Evolutionary conservation across 805 yeast genomes (phyloP).

Genomic region (Ogataea saltuana): DNA sequence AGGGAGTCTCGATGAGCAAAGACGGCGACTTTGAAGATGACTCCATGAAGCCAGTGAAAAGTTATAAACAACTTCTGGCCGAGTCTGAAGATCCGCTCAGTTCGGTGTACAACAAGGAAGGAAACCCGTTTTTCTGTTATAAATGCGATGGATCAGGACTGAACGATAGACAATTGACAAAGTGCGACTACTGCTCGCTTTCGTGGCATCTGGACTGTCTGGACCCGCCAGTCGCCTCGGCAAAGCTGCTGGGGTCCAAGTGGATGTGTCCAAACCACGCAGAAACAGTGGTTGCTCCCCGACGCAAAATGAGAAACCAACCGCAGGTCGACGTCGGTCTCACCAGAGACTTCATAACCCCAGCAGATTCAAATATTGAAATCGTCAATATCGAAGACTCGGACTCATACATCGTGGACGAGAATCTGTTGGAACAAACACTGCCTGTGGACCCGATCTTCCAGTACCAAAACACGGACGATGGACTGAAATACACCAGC

Average conservation of each 20-base stretch:
- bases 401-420: conserved; percentile 20
- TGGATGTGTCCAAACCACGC: conserved; percentile 94
- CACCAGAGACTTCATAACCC: conserved; percentile 45
- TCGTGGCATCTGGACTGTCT: conserved; percentile 92
- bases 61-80: conserved; percentile 44
- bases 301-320: conserved; percentile 54
- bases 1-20: conserved; percentile 65
- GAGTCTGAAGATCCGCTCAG: conserved; percentile 57
- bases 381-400: conserved; percentile 44
- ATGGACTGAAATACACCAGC: conserved; percentile 34
- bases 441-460: conserved; percentile 40
- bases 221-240: conserved; percentile 68
- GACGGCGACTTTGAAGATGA: conserved; percentile 74
- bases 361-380: conserved; percentile 54
- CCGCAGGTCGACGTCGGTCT: conserved; percentile 55
- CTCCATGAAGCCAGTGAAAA: conserved; percentile 50
- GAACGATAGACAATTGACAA: conserved; percentile 53
- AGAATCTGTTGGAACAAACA: conserved; percentile 26
- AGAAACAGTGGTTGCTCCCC: conserved; percentile 46
- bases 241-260: conserved; percentile 71
- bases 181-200: conserved; percentile 81
- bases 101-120: conserved; percentile 61
- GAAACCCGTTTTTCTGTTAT: conserved; percentile 70
- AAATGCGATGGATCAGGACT: conserved; percentile 74
- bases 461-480: conserved; percentile 34